Base-by-base conservation (phyloP, 257 asterid species). In the Verbascum thapsus region DNA sequence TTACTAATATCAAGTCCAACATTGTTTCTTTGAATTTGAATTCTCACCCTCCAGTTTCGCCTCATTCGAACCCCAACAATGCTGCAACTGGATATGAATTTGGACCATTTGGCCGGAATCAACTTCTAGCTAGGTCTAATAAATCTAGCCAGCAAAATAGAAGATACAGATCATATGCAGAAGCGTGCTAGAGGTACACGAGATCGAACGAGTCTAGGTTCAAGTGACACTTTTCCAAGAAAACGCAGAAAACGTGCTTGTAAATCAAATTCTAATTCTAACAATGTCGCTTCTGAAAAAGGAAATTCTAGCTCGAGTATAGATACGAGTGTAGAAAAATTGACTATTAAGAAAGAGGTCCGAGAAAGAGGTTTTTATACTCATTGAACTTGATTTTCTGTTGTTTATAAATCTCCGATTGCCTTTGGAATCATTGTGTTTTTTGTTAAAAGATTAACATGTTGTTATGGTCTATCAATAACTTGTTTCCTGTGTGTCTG, bases 231-330 rank as follows among this genome's bases (percentile, higher is more conserved):
- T 19, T 18, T 66, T 37, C 44, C 61, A 9, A 78, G 68, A 73
- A 77, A 72, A 26, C 67, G 77, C 22, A 81, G 85, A 71, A 88
- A 83, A 74, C 86, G 82, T 20, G 66, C 70, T 7, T 60, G 80
- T 50, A 59, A 71, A 62, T 45, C 66, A n/a, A 64, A 50, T 26
- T 39, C 76, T 22, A 47, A 12, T 42, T 7, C 60, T 10, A 42
- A 64, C 63, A 42, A 37, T 38, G 70, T 58, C 2, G 51, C 52
- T 40, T 47, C 78, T 10, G 74, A 53, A 45, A 67, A 69, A 68
- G 74, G 75, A 55, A 71, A 45, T 41, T 32, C 73, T 8, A 66
- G 53, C 66, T 19, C 59, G 32, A 67, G 63, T 41, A 11, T 42
- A 20, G 78, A 70, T 10, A 66, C 11, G 20, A 70, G 41, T 69